Evolutionary conservation across 805 yeast species (phyloP).

Genomic region (Metschnikowia cerradonensis): DNA sequence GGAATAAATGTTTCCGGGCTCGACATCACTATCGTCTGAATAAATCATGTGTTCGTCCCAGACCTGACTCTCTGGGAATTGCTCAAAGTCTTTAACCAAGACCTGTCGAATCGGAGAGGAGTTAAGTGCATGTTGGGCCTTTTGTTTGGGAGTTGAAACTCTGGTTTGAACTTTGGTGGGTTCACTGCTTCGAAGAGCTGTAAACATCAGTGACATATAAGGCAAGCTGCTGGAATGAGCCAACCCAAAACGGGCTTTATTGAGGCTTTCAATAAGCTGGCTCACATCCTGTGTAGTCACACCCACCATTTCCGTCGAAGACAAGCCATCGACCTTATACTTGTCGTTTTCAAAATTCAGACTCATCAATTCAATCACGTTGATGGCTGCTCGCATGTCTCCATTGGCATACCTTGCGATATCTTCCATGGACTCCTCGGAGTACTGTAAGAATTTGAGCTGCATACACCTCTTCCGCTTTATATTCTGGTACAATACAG

Average conservation of each 20-base stretch:
- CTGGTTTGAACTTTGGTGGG: background rate
- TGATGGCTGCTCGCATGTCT: slow-evolving; percentile 34
- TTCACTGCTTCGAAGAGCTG: background rate
- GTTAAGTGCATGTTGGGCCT: background rate
- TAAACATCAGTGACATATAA: background rate
- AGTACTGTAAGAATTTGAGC: slow-evolving; percentile 15
- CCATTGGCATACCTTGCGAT: slow-evolving; percentile 23
- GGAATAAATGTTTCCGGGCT: slow-evolving; percentile 9
- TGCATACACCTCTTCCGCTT: slow-evolving; percentile 16
- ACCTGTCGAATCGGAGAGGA: background rate
- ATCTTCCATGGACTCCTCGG: slow-evolving; percentile 12
- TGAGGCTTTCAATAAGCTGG: background rate
- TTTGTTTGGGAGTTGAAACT: background rate
- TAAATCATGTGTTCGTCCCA: slow-evolving; percentile 26
- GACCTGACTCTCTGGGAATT: background rate
- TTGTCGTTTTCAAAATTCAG: background rate
- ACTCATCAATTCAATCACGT: slow-evolving; percentile 30
- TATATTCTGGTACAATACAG: slow-evolving; percentile 41
- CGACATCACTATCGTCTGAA: slow-evolving; percentile 27
- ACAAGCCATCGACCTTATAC: background rate
- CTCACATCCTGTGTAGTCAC: background rate
- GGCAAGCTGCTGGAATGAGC: background rate
- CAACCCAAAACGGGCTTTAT: background rate
- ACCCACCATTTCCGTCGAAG: background rate
- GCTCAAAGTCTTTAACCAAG: background rate